Base-by-base conservation (phyloP, 2,329 filamentous ascomycete genomes). In the Diplocarpon mali region DNA sequence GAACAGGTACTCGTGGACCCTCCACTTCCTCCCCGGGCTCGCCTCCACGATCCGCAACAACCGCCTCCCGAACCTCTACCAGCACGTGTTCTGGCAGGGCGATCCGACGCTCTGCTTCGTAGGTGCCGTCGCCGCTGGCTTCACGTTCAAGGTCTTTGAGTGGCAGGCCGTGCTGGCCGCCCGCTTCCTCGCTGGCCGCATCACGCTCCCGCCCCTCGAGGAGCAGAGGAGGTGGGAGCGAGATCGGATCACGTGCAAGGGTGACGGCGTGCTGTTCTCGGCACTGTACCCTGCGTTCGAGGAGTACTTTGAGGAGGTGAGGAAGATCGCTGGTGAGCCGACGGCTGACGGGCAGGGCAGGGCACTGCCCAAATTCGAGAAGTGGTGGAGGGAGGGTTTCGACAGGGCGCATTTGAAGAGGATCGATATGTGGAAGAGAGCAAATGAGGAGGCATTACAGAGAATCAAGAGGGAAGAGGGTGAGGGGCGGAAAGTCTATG, bases 71-170 rank as follows among this genome's bases (percentile, higher is more conserved):
- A 68, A 66, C 8, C 61, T 80, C 0, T 80, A 76, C 52, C 72
- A 76, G 53, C 76, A 80, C 53, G 63, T 78, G 0, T 71, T 79
- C 6, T 76, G 69, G 57, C 65, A 64, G 29, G 53, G 67, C 14
- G 76, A 80, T 49, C 71, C 75, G 0, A 72, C 68, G 0, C 62
- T 80, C 9, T 60, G 72, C 2, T 80, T 80, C 53, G 65, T 80
- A 2, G 77, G 76, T 20, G 77, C 76, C 3, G 74, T 72, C 46
- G 64, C 65, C 1, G 71, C 72, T 0, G 74, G 73, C 0, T 60
- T 84, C 24, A 83, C 79, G 0, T 83, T 84, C 63, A 80, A 78
- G 57, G 70, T 82, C 27, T 82, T 80, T 44, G 79, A 83, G 61
- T 82, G 76, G 75, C 78, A 83, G 55, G 76, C 77, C 6, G 77